Evolutionary conservation across 2,329 filamentous ascomycete species (phyloP), one percentile per base, ranked within the genome.

Genomic region (Penicillium occitanis): DNA sequence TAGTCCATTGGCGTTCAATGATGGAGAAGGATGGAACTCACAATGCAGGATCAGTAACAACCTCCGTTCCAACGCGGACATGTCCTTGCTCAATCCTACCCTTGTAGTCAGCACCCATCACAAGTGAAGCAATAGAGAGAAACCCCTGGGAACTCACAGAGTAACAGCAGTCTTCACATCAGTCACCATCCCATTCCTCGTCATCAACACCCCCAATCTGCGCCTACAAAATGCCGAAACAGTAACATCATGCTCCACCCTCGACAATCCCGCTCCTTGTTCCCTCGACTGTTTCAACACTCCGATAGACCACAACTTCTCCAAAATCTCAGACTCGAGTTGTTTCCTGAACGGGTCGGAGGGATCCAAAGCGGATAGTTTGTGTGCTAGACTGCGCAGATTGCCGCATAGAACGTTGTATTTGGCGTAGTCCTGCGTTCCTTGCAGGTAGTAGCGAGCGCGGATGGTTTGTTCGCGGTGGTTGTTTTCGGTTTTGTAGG

Each of bases 241-340:
- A 0, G 93, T 97, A 40, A 94, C 89, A 73, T 90, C 90, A 73
- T 92, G 87, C 83, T 98, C 96, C 5, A 98, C 91, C 66, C 83
- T 82, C 64, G 83, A 86, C 67, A 89, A 74, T 60, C 87, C 88
- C 17, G 90, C 89, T 19, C 90, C 91, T 64, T 93, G 88, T 79
- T 92, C 92, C 7, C 91, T 91, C 7, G 88, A 87, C 35, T 87
- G 85, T 50, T 88, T 86, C 33, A 98, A 82, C 61, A 99, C 86
- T 4, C 94, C 95, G 88, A 98, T 96, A 73, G 94, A 90, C 81
- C 93, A 91, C 61, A 99, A 86, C 81, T 99, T 99, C 77, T 94
- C 90, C 42, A 99, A 87, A 59, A 99, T 84, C 62, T 96, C 86
- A 63, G 90, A 87, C 79, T 99, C 95, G 77, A 96, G 90, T 78